Evolutionary conservation across 2,329 filamentous ascomycete species (phyloP), one percentile per base, ranked within the genome.

Genomic region (Cordyceps tenuipes): DNA sequence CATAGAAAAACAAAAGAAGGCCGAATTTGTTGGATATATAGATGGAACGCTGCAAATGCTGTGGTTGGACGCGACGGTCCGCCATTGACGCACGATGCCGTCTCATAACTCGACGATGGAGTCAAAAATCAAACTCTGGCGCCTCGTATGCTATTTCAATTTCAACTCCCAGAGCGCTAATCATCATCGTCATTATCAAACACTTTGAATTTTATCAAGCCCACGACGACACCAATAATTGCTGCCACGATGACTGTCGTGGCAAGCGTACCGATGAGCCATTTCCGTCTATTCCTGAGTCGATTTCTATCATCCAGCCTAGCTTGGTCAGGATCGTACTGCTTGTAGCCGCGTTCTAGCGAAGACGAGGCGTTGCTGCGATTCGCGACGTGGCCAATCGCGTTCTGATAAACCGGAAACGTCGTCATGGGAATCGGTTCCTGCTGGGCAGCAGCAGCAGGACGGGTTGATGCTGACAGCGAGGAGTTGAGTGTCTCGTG

Each of bases 381-480:
- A 23, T 47, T 19, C 31, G 57, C 50, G 21, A 54, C 50, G 36
- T 48, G 49, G 10, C 57, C 57, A 12, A 54, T 21, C 9, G 57
- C 49, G n/a, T 47, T 59, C 9, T 53, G 49, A 13, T 41, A 31
- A 29, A 52, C 56, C 6, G 56, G 36, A 26, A 54, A 53, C 15
- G 57, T 53, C 10, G 57, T 59, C 57, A 59, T 59, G 8, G 57
- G 57, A 15, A 59, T 59, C 21, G 41, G 3, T 15, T 53, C 50
- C 9, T 39, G 31, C 36, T 39, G 47, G n/a, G n/a, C n/a, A n/a
- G n/a, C n/a, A n/a, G n/a, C n/a, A n/a, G n/a, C 31, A 6, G 19
- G 31, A 15, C 15, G 49, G 12, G 19, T 17, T 13, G 13, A 4
- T 29, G 29, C 29, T 6, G 26, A 9, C 17, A 29, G 9, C 29